A percentile compares a stretch with the other conserved stretches of the same genome.
Evolutionary conservation across 495 filamentous ascomycete genomes (phyloP).

Genomic region (Xylaria telfairii): DNA sequence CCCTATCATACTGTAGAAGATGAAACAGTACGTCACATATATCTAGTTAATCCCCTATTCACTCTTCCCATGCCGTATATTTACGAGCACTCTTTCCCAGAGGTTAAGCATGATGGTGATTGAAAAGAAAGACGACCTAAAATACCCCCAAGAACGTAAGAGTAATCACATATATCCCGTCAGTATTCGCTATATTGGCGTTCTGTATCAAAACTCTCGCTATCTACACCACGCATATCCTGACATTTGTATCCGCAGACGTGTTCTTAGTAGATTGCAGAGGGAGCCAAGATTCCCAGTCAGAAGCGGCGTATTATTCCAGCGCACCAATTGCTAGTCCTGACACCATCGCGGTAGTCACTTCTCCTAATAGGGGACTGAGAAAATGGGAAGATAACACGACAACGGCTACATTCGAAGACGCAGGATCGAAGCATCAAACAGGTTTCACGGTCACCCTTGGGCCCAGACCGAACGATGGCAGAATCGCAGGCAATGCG

Average conservation of each 20-base stretch:
- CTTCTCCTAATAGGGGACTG: not conserved
- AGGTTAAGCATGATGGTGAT: not conserved
- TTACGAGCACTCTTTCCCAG: not conserved
- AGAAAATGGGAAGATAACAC: not conserved
- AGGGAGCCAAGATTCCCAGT: not conserved
- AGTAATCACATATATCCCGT: not conserved
- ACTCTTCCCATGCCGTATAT: not conserved
- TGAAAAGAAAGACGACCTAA: not conserved
- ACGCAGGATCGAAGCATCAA: not conserved
- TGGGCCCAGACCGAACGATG: not conserved
- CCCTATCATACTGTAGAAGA: not conserved
- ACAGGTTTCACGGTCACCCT: conserved; percentile 1
- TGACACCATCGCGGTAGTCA: not conserved
- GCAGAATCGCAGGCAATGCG: conserved; percentile 2
- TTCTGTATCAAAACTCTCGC: not conserved
- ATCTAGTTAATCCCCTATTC: not conserved
- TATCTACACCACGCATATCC: not conserved
- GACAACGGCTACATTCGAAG: not conserved
- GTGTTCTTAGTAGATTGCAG: conserved; percentile 3
- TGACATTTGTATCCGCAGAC: not conserved
- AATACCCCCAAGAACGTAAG: not conserved
- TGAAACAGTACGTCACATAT: not conserved
- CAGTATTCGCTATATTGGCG: not conserved
- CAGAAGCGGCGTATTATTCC: conserved; percentile 7
- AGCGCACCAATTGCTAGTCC: not conserved